phyloP scores from a whole-genome alignment of 2,329 filamentous ascomycete species.

The Pseudogymnoascus destructans region DNA sequence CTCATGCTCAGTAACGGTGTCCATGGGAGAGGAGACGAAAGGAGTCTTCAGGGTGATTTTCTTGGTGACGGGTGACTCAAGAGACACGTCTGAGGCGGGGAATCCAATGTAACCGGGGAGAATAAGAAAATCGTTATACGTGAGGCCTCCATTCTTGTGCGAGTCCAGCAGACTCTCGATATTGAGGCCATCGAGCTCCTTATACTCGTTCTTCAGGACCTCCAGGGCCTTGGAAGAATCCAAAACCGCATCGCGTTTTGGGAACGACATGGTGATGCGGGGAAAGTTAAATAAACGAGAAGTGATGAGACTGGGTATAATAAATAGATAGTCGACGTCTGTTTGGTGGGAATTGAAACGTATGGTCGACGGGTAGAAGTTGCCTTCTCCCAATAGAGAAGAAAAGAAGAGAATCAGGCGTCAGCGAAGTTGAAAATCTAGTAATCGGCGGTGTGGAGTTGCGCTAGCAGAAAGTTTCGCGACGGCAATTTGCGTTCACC shows the following conservation, averaged over 20 bases:
- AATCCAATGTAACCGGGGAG: slow-evolving; percentile 98
- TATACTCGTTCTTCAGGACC: slow-evolving; percentile 63
- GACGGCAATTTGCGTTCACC: slow-evolving; percentile 7
- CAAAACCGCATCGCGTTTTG: slow-evolving; percentile 10
- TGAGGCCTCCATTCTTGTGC: slow-evolving; percentile 81
- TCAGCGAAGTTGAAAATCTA: not conserved
- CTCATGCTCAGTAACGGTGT: slow-evolving; percentile 97
- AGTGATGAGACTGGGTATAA: slow-evolving; percentile 19
- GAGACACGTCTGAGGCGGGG: slow-evolving; percentile 71
- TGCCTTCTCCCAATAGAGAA: slow-evolving; percentile 42
- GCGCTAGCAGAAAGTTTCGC: slow-evolving; percentile 10
- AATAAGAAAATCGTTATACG: slow-evolving; percentile 97
- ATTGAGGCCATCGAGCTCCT: slow-evolving; percentile 71
- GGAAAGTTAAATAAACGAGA: slow-evolving; percentile 27
- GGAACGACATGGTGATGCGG: slow-evolving; percentile 35
- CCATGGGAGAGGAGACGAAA: slow-evolving; percentile 96
- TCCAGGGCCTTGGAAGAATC: slow-evolving; percentile 67
- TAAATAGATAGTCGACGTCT: slow-evolving; percentile 31
- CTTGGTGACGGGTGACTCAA: slow-evolving; percentile 91
- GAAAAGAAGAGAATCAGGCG: slow-evolving; percentile 26
- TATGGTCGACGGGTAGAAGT: slow-evolving; percentile 47
- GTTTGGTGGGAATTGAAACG: slow-evolving; percentile 28
- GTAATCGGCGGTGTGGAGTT: not conserved
- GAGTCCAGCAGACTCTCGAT: slow-evolving; percentile 81
- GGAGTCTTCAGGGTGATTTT: slow-evolving; percentile 92